Percentiles rank a stretch among this genome's conserved stretches.
These are phyloP conservation scores for Amphicarpaea edgeworthii DNA, from an alignment of 306 rosid species.

Conservation along the genomic window DNA sequence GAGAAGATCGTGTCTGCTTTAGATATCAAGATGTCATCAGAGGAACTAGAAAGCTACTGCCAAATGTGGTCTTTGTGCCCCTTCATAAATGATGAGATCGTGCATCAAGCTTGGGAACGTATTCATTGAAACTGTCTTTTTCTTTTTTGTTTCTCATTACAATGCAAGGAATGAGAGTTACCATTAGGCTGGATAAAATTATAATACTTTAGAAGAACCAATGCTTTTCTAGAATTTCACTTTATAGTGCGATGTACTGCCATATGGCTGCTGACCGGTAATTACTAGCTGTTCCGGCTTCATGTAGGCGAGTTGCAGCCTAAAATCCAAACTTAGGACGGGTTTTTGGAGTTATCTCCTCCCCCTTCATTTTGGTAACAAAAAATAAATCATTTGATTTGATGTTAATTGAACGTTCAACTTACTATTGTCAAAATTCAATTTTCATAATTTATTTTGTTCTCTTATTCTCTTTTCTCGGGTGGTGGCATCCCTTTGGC, in stretches of 20 bases:
- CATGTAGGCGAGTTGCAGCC: no score
- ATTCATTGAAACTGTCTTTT: slow-evolving; percentile 48
- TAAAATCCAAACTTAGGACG: no score
- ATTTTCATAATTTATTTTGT: no score
- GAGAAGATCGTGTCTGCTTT: slow-evolving; percentile 71
- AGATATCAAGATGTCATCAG: slow-evolving; percentile 61
- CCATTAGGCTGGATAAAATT: neutral
- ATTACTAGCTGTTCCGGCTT: no score
- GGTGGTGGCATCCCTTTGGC: no score
- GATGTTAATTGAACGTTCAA: neutral
- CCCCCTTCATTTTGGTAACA: neutral
- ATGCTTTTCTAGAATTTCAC: neutral
- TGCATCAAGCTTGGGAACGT: slow-evolving; percentile 71
- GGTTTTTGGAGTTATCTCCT: no score
- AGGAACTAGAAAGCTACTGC: slow-evolving; percentile 76
- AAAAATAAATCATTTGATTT: neutral
- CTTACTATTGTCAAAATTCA: neutral
- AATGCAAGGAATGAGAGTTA: slow-evolving; percentile 18
- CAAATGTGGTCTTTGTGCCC: slow-evolving; percentile 81
- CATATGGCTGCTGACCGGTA: no score
- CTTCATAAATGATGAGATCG: slow-evolving; percentile 56
- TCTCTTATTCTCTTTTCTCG: no score
- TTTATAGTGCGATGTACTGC: no score
- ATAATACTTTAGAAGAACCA: neutral
- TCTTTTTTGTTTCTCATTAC: slow-evolving; percentile 13